Base-by-base conservation (phyloP, 2,329 filamentous ascomycete genomes). In the Fusarium falciforme region DNA sequence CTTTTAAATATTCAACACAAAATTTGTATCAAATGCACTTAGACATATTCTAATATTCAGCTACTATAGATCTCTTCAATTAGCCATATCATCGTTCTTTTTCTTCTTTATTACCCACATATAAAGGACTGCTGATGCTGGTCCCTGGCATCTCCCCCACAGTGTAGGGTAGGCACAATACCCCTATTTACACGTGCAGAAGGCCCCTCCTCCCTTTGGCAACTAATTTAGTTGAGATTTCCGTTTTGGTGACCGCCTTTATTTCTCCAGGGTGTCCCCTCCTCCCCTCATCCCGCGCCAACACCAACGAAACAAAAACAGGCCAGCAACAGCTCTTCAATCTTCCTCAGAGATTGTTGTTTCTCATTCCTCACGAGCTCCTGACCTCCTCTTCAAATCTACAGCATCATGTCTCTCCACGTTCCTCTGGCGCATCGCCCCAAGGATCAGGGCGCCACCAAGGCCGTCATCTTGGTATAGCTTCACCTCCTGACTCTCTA, bases 391-490 rank as follows among this genome's bases (percentile, higher is more conserved):
- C 59, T 31, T 57, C 40, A 64, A 78, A 44, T 9, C 10, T 40
- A 80, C 58, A 5, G 0, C 25, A n/a, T 8, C 74, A 89, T 90
- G 88, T 88, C 87, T 71, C 87, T 90, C 67, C 88, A 90, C 76
- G 85, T 91, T 77, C 88, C 89, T 76, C 81, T 86, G 83, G 70
- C 85, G 85, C 79, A 88, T 79, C 85, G 76, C 29, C 52, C 79
- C 71, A 87, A 87, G 81, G 85, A 87, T 77, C 78, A 83, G 74
- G 89, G 91, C 80, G 89, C 92, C 75, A 98, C 95, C 82, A 98
- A 98, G 87, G 96, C 96, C 77, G 93, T 98, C 77, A 98, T 98
- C 85, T 87, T 98, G 87, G 95, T 98, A 89, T 74, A 77, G 66
- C 69, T 71, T 75, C 67, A 70, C 67, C 63, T 60, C 59, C 47